phyloP scores from a whole-genome alignment of 768 basidiomycete genomes.

The Leccinum imitatum region DNA sequence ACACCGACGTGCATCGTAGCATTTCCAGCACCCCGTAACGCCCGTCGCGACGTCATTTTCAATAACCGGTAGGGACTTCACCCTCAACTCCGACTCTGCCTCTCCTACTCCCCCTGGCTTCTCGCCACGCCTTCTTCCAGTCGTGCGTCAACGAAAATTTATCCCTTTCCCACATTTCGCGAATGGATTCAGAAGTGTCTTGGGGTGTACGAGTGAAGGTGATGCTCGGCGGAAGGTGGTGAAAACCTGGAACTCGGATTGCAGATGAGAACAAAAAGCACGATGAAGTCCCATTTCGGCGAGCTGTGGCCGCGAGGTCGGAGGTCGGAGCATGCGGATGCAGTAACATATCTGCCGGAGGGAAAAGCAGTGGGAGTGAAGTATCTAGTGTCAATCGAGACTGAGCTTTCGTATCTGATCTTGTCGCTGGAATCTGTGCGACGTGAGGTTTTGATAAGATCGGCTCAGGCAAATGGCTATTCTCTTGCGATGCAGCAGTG shows the following conservation, averaged over 20 bases:
- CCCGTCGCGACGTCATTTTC: not conserved
- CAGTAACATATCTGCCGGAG: slow-evolving; percentile 34
- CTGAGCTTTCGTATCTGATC: slow-evolving; percentile 5
- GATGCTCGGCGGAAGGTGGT: slow-evolving; percentile 32
- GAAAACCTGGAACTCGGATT: slow-evolving; percentile 48
- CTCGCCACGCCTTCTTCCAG: slow-evolving; percentile 77
- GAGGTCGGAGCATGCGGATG: slow-evolving; percentile 15
- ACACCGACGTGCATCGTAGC: slow-evolving; percentile 2
- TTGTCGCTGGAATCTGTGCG: slow-evolving; percentile 4
- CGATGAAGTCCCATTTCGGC: slow-evolving; percentile 19
- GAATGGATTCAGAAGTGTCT: slow-evolving; percentile 47
- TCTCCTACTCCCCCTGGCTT: slow-evolving; percentile 66
- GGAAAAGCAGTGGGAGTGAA: slow-evolving; percentile 64
- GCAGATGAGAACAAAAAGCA: slow-evolving; percentile 32
- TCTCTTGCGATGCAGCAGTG: slow-evolving; percentile 3
- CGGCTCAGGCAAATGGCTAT: slow-evolving; percentile 1
- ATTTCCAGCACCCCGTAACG: not conserved
- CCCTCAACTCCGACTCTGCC: slow-evolving; percentile 48
- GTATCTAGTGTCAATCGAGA: slow-evolving; percentile 45
- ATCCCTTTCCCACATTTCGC: slow-evolving; percentile 66
- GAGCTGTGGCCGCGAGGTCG: not conserved
- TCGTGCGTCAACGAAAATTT: slow-evolving; percentile 67
- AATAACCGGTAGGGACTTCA: slow-evolving; percentile 19
- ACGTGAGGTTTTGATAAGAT: slow-evolving; percentile 2
- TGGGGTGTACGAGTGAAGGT: slow-evolving; percentile 22